phyloP scores from a whole-genome alignment of 2,329 filamentous ascomycete genomes.

The Trichoderma simmonsii region DNA sequence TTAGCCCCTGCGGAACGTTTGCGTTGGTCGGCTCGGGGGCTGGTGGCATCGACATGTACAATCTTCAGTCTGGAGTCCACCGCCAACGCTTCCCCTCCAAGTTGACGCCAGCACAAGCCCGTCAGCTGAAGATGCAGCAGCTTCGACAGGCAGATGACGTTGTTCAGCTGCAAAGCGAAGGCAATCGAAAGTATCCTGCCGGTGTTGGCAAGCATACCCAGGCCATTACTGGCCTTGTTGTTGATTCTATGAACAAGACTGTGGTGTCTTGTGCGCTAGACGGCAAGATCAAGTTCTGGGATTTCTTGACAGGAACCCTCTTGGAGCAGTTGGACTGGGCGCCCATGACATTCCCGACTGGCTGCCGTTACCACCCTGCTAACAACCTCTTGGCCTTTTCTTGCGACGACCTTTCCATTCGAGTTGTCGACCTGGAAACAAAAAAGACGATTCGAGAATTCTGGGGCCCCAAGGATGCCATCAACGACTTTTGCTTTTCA shows the following conservation, averaged over 20 bases:
- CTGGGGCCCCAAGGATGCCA: constrained; percentile 70
- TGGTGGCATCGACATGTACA: constrained; percentile 91
- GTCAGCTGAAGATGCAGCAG: constrained; percentile 67
- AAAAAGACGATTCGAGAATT: constrained; percentile 90
- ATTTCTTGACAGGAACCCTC: constrained; percentile 79
- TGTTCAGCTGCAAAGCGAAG: constrained; percentile 49
- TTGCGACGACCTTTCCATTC: constrained; percentile 84
- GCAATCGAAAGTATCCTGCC: constrained; percentile 41
- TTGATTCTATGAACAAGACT: constrained; percentile 84
- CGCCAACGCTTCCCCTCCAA: constrained; percentile 82
- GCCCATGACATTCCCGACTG: constrained; percentile 67
- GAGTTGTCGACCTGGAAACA: constrained; percentile 86
- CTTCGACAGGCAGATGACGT: constrained; percentile 57
- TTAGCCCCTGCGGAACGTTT: constrained; percentile 92
- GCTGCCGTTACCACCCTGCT: constrained; percentile 74
- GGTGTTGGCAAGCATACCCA: constrained; percentile 73
- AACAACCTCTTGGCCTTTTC: constrained; percentile 85
- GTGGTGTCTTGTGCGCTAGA: constrained; percentile 86
- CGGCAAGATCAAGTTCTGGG: constrained; percentile 97
- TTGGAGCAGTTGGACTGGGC: constrained; percentile 81
- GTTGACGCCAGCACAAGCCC: constrained; percentile 73
- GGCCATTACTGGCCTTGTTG: constrained; percentile 78
- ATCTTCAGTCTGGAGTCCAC: constrained; percentile 87
- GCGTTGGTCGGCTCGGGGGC: constrained; percentile 80
- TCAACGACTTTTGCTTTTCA: constrained; percentile 86